Evolutionary conservation across 2,329 filamentous ascomycete species (phyloP), one percentile per base, ranked within the genome.

Genomic region (Eurotiales sp.): DNA sequence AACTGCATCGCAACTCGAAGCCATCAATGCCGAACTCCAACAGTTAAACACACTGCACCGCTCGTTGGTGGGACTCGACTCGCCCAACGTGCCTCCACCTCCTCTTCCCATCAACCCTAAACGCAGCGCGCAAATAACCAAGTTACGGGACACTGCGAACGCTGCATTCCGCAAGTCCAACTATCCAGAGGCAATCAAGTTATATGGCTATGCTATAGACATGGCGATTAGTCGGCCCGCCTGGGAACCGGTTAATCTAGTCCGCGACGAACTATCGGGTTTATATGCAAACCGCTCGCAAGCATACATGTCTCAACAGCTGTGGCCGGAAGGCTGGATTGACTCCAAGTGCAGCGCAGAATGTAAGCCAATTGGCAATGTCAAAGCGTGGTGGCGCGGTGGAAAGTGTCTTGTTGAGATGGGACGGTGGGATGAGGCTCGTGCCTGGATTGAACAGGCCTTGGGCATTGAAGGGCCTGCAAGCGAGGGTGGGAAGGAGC

Each of bases 61-160:
- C 59, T 52, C 62, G 39, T 81, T 97, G 55, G 77, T 93, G 61
- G 71, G 72, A 50, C 81, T 90, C 59, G 78, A 82, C 41, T 73
- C 75, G 0, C 82, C 86, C 5, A 79, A 82, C 53, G 78, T 90
- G 17, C 92, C 92, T 0, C 90, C 91, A 4, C 87, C 92, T 0
- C 93, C 93, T 0, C 80, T 95, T 37, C 91, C 91, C 54, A 86
- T 96, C 56, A 95, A 96, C 77, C 91, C 90, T 46, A 96, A 96
- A 75, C 89, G 92, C 64, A 85, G 82, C 58, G 90, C 88, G 30
- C 84, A 91, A 66, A 87, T 99, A 71, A 83, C 79, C 72, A 97
- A 97, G 75, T 84, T 97, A 59, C 88, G 90, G 67, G 93, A 97
- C 69, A 81, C 81, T 52, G 92, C 90, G 63, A 96, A 96, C 76